These are phyloP conservation scores for Diaporthe sp. DNA, from an alignment of 2,329 filamentous ascomycete genomes.

Conservation along the genomic window DNA sequence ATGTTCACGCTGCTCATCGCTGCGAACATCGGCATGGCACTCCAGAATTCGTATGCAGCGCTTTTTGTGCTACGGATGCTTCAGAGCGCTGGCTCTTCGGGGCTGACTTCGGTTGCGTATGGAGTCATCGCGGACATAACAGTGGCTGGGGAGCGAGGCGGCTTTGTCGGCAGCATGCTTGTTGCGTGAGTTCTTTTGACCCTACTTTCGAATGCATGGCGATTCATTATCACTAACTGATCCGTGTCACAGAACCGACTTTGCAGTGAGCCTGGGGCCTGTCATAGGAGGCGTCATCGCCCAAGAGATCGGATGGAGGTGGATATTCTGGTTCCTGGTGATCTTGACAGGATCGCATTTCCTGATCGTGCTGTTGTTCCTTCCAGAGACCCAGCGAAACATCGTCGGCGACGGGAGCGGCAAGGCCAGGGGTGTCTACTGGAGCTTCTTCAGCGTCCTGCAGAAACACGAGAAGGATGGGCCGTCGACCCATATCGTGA, in stretches of 20 bases:
- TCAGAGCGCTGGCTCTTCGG: constrained; percentile 9
- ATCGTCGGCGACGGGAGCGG: constrained; percentile 50
- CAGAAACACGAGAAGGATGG: background rate
- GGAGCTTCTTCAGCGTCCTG: constrained; percentile 21
- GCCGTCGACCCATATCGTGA: background rate
- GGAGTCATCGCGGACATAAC: background rate
- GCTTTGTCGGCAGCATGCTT: background rate
- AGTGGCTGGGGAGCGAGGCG: background rate
- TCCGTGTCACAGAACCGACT: background rate
- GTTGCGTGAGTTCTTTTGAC: background rate
- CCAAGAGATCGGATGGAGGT: constrained; percentile 53
- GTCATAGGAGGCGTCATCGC: constrained; percentile 53
- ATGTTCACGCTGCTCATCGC: constrained; percentile 1
- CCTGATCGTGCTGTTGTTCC: constrained; percentile 44
- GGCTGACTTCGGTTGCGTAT: background rate
- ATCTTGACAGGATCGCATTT: constrained; percentile 49
- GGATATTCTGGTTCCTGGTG: constrained; percentile 56
- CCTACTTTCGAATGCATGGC: no score
- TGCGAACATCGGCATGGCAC: constrained; percentile 8
- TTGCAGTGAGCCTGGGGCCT: constrained; percentile 47
- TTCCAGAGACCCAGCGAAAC: constrained; percentile 51
- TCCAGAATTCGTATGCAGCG: constrained; percentile 2
- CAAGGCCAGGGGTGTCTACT: constrained; percentile 10
- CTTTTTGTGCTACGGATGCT: constrained; percentile 20
- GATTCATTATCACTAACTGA: background rate